Percentiles rank a stretch among this genome's conserved stretches.
phyloP scores from a whole-genome alignment of 2,329 filamentous ascomycete species.

The Colletotrichum sansevieriae region DNA sequence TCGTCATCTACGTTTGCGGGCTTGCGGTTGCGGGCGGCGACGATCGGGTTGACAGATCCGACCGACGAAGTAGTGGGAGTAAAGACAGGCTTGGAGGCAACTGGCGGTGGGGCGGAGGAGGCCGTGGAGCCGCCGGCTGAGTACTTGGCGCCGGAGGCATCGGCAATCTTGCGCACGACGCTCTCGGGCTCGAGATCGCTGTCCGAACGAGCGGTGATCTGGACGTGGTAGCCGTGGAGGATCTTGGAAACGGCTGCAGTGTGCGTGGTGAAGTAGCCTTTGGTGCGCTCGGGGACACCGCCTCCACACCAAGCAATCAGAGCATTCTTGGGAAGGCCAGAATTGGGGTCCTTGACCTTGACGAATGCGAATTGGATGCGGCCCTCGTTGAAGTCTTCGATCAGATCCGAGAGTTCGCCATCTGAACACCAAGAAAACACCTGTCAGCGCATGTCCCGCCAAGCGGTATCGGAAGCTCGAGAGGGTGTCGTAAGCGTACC shows the following conservation, averaged over 20 bases:
- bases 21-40: constrained; percentile 73
- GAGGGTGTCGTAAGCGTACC: constrained; percentile 62
- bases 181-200: constrained; percentile 87
- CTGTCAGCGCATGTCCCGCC: constrained; percentile 40
- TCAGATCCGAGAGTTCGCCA: constrained; percentile 88
- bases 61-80: constrained; percentile 75
- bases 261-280: constrained; percentile 98
- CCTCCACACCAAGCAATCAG: constrained; percentile 98
- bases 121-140: constrained; percentile 73
- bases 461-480: constrained; percentile 35
- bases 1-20: constrained; percentile 79
- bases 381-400: constrained; percentile 97
- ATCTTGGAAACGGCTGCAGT: constrained; percentile 89
- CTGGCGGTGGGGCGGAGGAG: constrained; percentile 72
- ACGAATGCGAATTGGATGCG: constrained; percentile 97
- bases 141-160: constrained; percentile 96
- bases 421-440: constrained; percentile 64
- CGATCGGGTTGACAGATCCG: constrained; percentile 74
- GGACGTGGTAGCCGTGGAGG: constrained; percentile 96
- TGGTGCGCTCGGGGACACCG: constrained; percentile 97
- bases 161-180: constrained; percentile 93
- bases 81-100: constrained; percentile 92
- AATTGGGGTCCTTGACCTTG: constrained; percentile 96
- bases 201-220: constrained; percentile 94
- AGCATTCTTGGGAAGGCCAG: constrained; percentile 87